Base-by-base conservation (phyloP, 495 filamentous ascomycete genomes). In the Penicillium manginii region DNA sequence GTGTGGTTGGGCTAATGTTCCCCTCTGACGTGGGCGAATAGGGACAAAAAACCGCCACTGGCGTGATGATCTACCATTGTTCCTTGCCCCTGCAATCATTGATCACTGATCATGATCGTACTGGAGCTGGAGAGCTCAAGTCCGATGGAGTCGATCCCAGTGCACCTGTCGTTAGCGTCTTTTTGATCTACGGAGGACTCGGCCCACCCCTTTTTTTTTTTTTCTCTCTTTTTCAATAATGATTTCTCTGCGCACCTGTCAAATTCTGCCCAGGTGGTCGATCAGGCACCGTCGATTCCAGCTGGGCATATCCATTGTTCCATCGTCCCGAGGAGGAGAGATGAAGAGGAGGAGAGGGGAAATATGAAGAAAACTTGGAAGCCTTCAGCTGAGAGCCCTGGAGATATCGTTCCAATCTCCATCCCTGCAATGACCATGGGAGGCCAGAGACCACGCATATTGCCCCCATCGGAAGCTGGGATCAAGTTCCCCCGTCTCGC, bases 251-350 rank as follows among this genome's bases (percentile, higher is more conserved):
- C 42, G 26, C 43, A 23, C 45, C 55, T 58, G 64, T 69, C 64
- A 67, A 62, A 58, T 32, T 33, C 23, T 26, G 4, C 7, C 43
- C n/a, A n/a, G n/a, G n/a, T 50, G 52, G 66, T 67, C 66, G 66
- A 69, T 69, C 66, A 69, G 66, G 59, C 32, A 67, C 57, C 49
- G 17, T 10, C 17, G 17, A 45, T 45, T 12, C 42, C 19, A 19
- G 15, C 17, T 17, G 3, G 42, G 11, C 17, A 45, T 4, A 40
- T n/a, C 17, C 11, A 40, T 53, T 53, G 26, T 1, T 29, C 26
- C 26, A 29, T 29, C 26, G 26, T 8, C 26, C 6, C 26, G 9
- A 8, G 26, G 26, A 29, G 9, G 4, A 29, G 15, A 49, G 23
- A 14, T n/a, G 10, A 49, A 6, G 29, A 49, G n/a, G n/a, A 26